Base-by-base conservation (phyloP, 495 filamentous ascomycete species). In the Collariella sp. region DNA sequence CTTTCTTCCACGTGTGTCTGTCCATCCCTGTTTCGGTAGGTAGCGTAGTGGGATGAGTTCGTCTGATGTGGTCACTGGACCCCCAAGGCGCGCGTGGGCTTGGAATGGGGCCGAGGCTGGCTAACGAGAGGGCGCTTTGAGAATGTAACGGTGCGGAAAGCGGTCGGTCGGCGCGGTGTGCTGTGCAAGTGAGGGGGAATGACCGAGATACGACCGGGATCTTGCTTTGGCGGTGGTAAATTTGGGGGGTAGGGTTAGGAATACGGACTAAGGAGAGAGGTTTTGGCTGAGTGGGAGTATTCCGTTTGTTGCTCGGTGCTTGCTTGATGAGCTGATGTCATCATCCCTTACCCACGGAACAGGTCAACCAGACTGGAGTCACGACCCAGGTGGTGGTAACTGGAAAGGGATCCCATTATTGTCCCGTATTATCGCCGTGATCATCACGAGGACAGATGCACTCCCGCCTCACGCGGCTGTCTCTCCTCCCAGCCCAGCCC, bases 111-210 rank as follows among this genome's bases (percentile, higher is more conserved):
- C 40, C 20, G 20, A 12, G 35, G 47, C 33, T 38, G 46, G 10
- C 34, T 20, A 50, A 39, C 46, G 11, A 10, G 35, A n/a, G n/a
- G n/a, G n/a, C n/a, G 11, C 18, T 50, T 29, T n/a, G 38, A n/a
- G 24, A 23, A 43, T 35, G 49, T 26, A 10, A 52, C 48, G n/a
- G 48, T 51, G 42, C n/a, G 49, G 19, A 43, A n/a, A n/a, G n/a
- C n/a, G n/a, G n/a, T n/a, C n/a, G n/a, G 2, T 26, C 18, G 38
- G 23, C n/a, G 35, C n/a, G 12, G 48, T 23, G 34, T 43, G 34
- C 49, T 43, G 22, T 42, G 24, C 9, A 18, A 38, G 39, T 12
- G 16, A 22, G 11, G 5, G 11, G 34, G 34, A 46, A 35, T 18
- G 26, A 38, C 49, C 49, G 49, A 43, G 5, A 43, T 42, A 35